These are phyloP conservation scores for Gossypium sturtianum DNA, from an alignment of 345 rosid species.

Conservation along the genomic window DNA sequence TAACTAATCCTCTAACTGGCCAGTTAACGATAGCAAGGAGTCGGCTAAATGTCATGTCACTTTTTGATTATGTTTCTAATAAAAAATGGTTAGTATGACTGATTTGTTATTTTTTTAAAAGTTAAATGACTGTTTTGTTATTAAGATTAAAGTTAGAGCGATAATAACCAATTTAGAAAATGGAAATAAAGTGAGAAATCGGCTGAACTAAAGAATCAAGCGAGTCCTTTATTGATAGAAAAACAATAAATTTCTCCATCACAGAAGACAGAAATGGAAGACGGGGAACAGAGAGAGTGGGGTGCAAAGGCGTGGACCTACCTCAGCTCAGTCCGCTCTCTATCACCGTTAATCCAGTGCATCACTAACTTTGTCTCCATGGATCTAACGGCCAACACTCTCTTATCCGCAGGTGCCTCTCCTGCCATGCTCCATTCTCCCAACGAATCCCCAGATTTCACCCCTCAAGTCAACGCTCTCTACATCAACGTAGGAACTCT, in stretches of 20 bases:
- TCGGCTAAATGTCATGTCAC: too few relatives aligned
- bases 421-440: constrained; percentile 85
- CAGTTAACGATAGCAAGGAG: too few relatives aligned
- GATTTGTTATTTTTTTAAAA: too few relatives aligned
- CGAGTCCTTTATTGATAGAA: too few relatives aligned
- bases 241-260: too few relatives aligned
- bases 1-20: too few relatives aligned
- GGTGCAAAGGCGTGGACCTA: constrained; percentile 36
- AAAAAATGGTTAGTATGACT: fast-evolving
- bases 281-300: constrained; percentile 23
- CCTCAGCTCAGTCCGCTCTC: constrained; percentile 39
- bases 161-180: too few relatives aligned
- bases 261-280: constrained; percentile 1
- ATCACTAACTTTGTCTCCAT: constrained; percentile 89
- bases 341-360: constrained; percentile 78
- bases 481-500: constrained; percentile 80
- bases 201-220: too few relatives aligned
- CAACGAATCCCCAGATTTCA: constrained; percentile 69
- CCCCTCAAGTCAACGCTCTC: constrained; percentile 57
- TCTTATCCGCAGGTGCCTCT: constrained; percentile 82
- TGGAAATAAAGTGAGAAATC: too few relatives aligned
- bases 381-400: constrained; percentile 87
- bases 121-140: fast-evolving
- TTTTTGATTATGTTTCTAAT: too few relatives aligned
- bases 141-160: too few relatives aligned